phyloP scores from a whole-genome alignment of 306 rosid species.

The Betula pendula region DNA sequence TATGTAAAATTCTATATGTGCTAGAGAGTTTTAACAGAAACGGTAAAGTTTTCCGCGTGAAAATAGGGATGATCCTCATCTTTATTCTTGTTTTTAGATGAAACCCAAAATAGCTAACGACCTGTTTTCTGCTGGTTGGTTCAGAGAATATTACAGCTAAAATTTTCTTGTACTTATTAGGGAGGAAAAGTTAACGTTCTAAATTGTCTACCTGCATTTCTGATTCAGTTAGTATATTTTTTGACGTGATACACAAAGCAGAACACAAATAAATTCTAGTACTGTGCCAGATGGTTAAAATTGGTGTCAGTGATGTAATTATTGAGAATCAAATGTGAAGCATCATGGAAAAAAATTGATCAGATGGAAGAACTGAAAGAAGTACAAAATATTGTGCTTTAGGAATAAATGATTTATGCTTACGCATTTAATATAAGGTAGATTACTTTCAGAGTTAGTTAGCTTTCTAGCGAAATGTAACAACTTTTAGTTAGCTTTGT shows the following conservation, averaged over 20 bases:
- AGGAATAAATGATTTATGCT: not conserved
- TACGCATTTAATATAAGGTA: not conserved
- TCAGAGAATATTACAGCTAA: constrained; percentile 9
- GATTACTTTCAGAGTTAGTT: not conserved
- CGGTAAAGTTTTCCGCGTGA: not conserved
- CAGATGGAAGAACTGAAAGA: not conserved
- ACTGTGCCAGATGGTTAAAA: not conserved
- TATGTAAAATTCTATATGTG: not conserved
- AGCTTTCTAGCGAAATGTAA: not conserved
- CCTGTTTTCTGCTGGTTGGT: not conserved
- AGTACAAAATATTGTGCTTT: not conserved
- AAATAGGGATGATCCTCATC: not conserved
- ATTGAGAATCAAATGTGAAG: not conserved
- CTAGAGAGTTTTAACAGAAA: not conserved
- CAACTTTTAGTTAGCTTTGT: not conserved
- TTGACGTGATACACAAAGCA: not conserved
- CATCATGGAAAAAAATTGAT: not conserved
- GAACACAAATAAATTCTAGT: not conserved
- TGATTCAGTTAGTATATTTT: not conserved
- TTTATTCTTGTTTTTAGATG: not conserved
- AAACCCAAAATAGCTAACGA: not conserved
- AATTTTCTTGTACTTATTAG: not conserved
- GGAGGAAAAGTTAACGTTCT: constrained; percentile 9
- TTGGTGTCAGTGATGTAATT: not conserved
- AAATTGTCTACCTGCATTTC: not conserved